Conservation (phyloP, 2,329 filamentous ascomycete genomes). For the Fusarium compactum region DNA sequence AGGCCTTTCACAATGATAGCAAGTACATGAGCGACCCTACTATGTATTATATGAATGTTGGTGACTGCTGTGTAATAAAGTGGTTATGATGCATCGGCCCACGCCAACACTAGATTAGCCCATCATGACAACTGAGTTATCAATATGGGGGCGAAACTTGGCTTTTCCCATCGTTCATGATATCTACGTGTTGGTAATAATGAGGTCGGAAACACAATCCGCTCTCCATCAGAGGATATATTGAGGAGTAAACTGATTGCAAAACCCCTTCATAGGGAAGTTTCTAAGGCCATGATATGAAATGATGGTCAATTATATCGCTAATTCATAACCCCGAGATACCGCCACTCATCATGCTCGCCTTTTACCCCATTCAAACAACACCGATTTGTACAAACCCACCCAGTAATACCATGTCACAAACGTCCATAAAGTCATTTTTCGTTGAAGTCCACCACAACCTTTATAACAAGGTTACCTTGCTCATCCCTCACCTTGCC, state of each 20-base stretch:
- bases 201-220: background rate
- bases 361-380: constrained; percentile 27
- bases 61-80: background rate
- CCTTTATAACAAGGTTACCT: constrained; percentile 80
- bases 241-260: background rate
- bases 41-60: background rate
- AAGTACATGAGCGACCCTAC: background rate
- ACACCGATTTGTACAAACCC: constrained; percentile 15
- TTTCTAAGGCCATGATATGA: background rate
- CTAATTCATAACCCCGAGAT: constrained; percentile 8
- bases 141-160: background rate
- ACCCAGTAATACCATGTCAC: constrained; percentile 16
- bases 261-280: background rate
- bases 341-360: constrained; percentile 19
- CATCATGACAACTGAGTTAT: background rate
- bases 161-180: background rate
- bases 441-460: constrained; percentile 67
- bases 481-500: constrained; percentile 76
- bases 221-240: background rate
- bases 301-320: background rate
- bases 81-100: background rate
- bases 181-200: background rate
- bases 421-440: constrained; percentile 27
- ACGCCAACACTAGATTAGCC: background rate
- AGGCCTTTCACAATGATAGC: constrained; percentile 3